A percentile compares a stretch with the other conserved stretches of the same genome.
Conservation (phyloP, 495 filamentous ascomycete genomes). For the Pseudomonodictys pantanalensis region DNA sequence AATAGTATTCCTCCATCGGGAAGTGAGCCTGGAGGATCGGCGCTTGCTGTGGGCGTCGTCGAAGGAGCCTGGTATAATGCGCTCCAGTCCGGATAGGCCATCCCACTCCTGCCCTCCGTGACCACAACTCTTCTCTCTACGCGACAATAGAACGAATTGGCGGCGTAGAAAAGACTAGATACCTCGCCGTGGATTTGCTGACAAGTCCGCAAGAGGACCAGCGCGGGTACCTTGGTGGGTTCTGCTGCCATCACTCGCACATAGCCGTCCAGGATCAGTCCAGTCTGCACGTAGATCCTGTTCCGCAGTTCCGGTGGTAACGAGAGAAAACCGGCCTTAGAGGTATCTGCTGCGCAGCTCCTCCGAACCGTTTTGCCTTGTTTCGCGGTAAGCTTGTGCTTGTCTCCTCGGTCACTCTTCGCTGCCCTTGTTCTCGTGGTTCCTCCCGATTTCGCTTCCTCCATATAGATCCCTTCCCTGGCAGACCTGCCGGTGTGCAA, state of each 20-base stretch:
- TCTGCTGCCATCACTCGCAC: neutral
- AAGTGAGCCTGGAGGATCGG: neutral
- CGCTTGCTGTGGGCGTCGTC: too few species aligned
- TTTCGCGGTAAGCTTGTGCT: too few species aligned
- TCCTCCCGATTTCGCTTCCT: too few species aligned
- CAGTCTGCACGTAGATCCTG: slow-evolving; percentile 13
- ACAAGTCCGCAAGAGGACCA: slow-evolving; percentile 7
- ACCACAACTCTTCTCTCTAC: neutral
- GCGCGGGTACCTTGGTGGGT: slow-evolving; percentile 1
- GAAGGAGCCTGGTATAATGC: too few species aligned
- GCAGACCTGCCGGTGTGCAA: too few species aligned
- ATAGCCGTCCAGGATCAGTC: slow-evolving; percentile 12
- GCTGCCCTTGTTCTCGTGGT: too few species aligned
- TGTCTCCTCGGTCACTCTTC: too few species aligned
- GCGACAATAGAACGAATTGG: slow-evolving; percentile 20
- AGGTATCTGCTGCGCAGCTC: slow-evolving; percentile 1
- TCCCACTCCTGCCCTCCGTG: neutral
- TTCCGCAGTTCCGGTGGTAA: slow-evolving; percentile 20
- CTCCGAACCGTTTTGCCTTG: too few species aligned
- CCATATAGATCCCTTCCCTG: too few species aligned
- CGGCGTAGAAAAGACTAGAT: slow-evolving; percentile 15
- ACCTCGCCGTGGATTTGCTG: slow-evolving; percentile 25
- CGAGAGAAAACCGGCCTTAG: slow-evolving; percentile 17
- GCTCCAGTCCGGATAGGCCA: neutral
- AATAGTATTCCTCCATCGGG: slow-evolving; percentile 1